Conservation (phyloP, 192 early-diverging fungal genomes). For the Backusella tarrabulga region DNA sequence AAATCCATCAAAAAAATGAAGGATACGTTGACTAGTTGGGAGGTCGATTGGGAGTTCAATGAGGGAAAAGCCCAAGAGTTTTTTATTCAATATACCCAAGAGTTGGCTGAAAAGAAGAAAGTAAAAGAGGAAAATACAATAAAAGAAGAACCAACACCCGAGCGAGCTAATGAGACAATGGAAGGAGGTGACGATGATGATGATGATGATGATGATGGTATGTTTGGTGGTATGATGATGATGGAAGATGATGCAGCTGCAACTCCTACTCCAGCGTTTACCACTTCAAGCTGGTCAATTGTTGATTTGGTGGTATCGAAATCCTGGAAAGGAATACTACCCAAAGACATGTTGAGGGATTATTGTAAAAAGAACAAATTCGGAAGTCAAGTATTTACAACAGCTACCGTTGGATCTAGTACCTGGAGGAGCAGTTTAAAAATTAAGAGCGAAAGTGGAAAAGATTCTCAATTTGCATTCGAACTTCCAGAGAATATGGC, state of each 20-base stretch:
- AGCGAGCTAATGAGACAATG: slow-evolving; percentile 14
- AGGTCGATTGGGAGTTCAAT: slow-evolving; percentile 41
- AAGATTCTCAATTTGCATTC: not conserved
- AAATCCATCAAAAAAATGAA: slow-evolving; percentile 32
- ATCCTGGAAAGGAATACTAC: slow-evolving; percentile 16
- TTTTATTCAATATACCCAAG: slow-evolving; percentile 30
- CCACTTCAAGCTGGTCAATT: not conserved
- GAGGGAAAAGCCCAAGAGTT: slow-evolving; percentile 32
- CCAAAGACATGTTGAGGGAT: slow-evolving; percentile 18
- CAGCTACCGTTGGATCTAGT: not conserved
- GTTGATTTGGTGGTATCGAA: slow-evolving; percentile 10
- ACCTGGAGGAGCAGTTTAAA: slow-evolving; percentile 5
- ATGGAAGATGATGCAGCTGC: slow-evolving; percentile 2
- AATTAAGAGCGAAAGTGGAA: not conserved
- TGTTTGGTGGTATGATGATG: slow-evolving; percentile 22
- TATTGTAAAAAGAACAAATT: slow-evolving; percentile 12
- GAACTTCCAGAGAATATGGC: not conserved
- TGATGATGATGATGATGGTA: slow-evolving; percentile 32
- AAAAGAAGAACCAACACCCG: not conserved
- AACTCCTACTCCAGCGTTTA: not conserved
- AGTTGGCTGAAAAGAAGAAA: slow-evolving; percentile 21
- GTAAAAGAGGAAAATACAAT: not conserved
- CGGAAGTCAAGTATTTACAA: not conserved
- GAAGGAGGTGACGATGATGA: slow-evolving; percentile 35
- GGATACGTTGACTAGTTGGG: slow-evolving; percentile 32